Conservation (phyloP, 805 yeast species). For the Zygosaccharomyces lentus region DNA sequence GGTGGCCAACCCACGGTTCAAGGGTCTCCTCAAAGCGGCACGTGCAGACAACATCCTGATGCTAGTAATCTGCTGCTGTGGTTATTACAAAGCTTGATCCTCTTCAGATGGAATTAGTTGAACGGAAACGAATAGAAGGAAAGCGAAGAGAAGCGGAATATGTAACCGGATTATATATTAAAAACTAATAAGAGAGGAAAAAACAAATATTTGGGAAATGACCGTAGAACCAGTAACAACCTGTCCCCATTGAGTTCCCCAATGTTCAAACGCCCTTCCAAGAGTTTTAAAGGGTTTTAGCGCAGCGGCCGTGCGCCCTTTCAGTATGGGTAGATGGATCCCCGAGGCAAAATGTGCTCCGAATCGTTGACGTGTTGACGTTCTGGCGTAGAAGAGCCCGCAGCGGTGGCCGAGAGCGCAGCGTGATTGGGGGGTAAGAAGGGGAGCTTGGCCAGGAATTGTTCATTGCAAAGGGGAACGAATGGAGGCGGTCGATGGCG, state of each 20-base stretch:
- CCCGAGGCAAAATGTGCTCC: neutral
- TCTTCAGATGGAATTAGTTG: neutral
- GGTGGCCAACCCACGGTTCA: conserved; percentile 41
- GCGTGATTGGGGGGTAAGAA: too few relatives aligned
- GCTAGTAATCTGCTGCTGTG: neutral
- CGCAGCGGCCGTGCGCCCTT: conserved; percentile 1
- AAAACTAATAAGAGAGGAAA: neutral
- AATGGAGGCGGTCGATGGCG: too few relatives aligned
- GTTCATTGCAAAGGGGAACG: too few relatives aligned
- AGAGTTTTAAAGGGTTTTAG: neutral
- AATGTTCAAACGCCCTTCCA: neutral
- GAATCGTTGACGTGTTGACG: neutral
- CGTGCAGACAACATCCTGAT: conserved; percentile 35
- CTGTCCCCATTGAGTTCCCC: neutral
- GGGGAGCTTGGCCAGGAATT: too few relatives aligned
- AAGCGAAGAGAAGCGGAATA: neutral
- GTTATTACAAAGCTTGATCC: neutral
- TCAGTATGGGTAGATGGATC: neutral
- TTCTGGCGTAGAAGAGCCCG: neutral
- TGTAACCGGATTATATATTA: neutral
- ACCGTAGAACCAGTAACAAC: neutral
- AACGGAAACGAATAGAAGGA: neutral
- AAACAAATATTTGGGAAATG: neutral
- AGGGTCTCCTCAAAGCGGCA: conserved; percentile 21
- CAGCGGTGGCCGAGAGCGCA: neutral